phyloP scores from a whole-genome alignment of 2,329 filamentous ascomycete species.

The Fusarium globosum region DNA sequence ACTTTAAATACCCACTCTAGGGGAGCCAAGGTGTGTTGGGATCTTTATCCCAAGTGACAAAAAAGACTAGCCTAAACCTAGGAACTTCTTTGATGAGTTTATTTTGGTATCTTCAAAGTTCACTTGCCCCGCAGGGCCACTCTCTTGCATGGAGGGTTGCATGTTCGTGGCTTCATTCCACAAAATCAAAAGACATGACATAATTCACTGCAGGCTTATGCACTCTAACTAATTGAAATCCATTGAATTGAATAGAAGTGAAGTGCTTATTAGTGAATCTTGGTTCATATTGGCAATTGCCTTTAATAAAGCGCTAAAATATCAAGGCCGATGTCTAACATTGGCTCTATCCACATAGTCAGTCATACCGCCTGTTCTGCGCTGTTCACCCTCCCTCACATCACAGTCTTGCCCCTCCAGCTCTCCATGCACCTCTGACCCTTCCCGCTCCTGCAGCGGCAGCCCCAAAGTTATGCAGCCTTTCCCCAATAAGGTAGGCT shows the following conservation, averaged over 20 bases:
- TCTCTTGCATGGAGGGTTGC: constrained; percentile 25
- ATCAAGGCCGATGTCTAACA: constrained; percentile 10
- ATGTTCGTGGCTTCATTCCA: constrained; percentile 20
- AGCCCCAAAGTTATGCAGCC: constrained; percentile 89
- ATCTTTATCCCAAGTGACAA: not conserved
- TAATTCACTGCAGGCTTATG: constrained; percentile 14
- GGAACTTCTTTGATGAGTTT: accelerated
- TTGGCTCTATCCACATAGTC: not conserved
- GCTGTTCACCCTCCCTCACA: constrained; percentile 36
- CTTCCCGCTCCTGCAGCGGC: constrained; percentile 53
- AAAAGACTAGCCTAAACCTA: not conserved
- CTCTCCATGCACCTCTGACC: constrained; percentile 52
- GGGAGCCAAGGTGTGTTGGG: not conserved
- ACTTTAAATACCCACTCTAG: constrained; percentile 9
- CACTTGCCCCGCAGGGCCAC: not conserved
- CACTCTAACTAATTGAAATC: constrained; percentile 1
- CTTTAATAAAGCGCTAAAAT: constrained; percentile 16
- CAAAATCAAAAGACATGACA: constrained; percentile 20
- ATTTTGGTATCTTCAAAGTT: not conserved
- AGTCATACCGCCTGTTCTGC: constrained; percentile 1
- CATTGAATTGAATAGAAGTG: not conserved
- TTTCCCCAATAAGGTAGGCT: constrained; percentile 94
- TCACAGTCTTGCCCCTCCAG: constrained; percentile 49
- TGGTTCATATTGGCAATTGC: not conserved
- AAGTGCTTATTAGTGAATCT: not conserved